Conservation (phyloP, 2,329 filamentous ascomycete genomes). For the Fusarium drepaniforme region DNA sequence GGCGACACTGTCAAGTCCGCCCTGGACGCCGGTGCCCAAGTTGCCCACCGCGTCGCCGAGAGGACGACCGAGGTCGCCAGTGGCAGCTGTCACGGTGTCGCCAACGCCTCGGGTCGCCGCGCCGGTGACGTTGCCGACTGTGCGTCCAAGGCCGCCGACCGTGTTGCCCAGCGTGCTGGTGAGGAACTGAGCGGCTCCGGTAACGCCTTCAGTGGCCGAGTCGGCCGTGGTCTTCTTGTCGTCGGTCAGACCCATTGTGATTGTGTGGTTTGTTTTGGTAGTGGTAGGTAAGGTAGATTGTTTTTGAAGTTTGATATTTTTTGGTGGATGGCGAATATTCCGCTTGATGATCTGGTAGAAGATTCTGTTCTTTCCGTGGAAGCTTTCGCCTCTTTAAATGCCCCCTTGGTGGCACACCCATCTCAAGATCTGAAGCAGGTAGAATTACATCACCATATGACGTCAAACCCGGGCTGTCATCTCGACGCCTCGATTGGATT, state of each 20-base stretch:
- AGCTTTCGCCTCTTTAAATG: conserved; percentile 26
- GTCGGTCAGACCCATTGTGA: conserved; percentile 37
- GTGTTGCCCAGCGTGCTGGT: conserved; percentile 57
- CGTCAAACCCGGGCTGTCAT: conserved; percentile 36
- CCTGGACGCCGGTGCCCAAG: conserved; percentile 65
- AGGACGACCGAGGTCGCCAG: conserved; percentile 66
- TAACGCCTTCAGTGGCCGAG: conserved; percentile 48
- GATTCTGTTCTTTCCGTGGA: not conserved
- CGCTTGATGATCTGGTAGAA: conserved; percentile 10
- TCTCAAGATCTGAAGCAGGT: conserved; percentile 31
- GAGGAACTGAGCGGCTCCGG: conserved; percentile 53
- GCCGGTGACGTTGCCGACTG: conserved; percentile 57
- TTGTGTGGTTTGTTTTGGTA: not conserved
- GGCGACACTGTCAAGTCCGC: conserved; percentile 61
- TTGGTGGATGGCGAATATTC: not conserved
- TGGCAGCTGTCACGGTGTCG: conserved; percentile 65
- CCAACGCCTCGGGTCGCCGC: conserved; percentile 69
- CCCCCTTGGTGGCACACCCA: not conserved
- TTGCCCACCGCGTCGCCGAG: conserved; percentile 67
- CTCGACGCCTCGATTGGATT: conserved; percentile 18
- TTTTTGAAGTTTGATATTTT: not conserved
- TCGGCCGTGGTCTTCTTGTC: conserved; percentile 41
- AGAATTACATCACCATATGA: conserved; percentile 34
- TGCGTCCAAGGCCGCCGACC: conserved; percentile 54
- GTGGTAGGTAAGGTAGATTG: not conserved